Base-by-base conservation (phyloP, 1,284 basidiomycete species). In the Tilletia indica region DNA sequence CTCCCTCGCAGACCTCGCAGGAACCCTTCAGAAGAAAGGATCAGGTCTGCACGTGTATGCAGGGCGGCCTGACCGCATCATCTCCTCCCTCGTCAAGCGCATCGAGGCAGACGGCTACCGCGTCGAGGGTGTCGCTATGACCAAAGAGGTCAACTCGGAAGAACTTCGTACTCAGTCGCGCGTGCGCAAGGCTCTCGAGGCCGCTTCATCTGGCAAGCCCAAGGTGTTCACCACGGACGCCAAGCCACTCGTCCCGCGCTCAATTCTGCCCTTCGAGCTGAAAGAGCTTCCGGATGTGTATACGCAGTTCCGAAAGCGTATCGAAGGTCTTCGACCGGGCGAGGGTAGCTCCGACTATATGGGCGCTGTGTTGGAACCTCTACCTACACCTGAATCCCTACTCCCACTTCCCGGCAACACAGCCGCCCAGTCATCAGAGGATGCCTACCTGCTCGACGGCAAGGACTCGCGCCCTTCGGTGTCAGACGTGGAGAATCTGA, bases 71-170 rank as follows among this genome's bases (percentile, higher is more conserved):
- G 79, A 81, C 56, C 63, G 69, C 36, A 72, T 81, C 8, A 21
- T 81, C 16, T 80, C 83, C 2, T 74, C 77, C 21, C 70, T 89
- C 2, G 80, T 88, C 49, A 70, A 83, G 63, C 73, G 74, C 2
- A 77, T 88, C 6, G 77, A 84, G 49, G 75, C 81, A 5, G 74
- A 79, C 4, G 85, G 85, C 1, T 84, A 85, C 73, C 80, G 80
- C 2, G 83, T 88, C 21, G 82, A 85, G 34, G 86, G 82, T 0
- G 86, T 88, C 0, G 88, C 85, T 77, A 78, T 87, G 70, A 82
- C 85, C 48, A 83, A 85, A 58, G 87, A 87, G 78, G 82, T 85
- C 38, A 77, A 77, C 48, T 77, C 80, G 5, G 80, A 81, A 25
- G 80, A 81, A 47, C 74, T 77, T 34, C 76, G 75, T 16, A 75